These are phyloP conservation scores for Euphorbia lathyris DNA, from an alignment of 345 rosid species.

Conservation along the genomic window DNA sequence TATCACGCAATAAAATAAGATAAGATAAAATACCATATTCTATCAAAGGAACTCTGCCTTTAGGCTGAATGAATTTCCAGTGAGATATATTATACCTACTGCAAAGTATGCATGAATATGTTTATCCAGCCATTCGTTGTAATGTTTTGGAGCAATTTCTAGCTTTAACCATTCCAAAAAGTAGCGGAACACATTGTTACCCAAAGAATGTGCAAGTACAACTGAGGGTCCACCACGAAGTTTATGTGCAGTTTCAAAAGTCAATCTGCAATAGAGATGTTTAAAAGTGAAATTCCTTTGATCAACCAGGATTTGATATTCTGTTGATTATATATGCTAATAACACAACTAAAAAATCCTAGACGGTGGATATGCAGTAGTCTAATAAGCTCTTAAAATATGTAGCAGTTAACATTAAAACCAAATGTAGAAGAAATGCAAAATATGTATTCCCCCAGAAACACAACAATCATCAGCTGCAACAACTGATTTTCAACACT, in stretches of 20 bases:
- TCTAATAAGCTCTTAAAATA: not conserved
- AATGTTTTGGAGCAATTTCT: conserved; percentile 95
- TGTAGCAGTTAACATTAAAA: not conserved
- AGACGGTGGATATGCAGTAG: not conserved
- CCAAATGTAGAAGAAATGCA: not conserved
- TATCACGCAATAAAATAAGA: conserved; percentile 22
- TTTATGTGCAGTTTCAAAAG: conserved; percentile 91
- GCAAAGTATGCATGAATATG: conserved; percentile 95
- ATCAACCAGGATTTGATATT: conserved; percentile 9
- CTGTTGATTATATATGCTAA: not conserved
- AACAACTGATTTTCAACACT: not conserved
- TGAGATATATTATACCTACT: conserved; percentile 57
- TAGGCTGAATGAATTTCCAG: conserved; percentile 9
- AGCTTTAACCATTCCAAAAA: conserved; percentile 97
- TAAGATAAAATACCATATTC: conserved; percentile 8
- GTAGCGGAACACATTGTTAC: conserved; percentile 91
- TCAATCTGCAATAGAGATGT: conserved; percentile 49
- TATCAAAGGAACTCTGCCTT: conserved; percentile 9
- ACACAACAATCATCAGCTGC: not conserved
- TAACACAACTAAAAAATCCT: not conserved
- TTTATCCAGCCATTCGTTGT: conserved; percentile 81
- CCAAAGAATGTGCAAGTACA: conserved; percentile 97
- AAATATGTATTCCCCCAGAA: not conserved
- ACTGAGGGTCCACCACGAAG: conserved; percentile 91
- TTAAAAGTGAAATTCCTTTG: conserved; percentile 8